A percentile compares a stretch with the other conserved stretches of the same genome.
Evolutionary conservation across 176 grass and related monocot species (phyloP).

Genomic region (Musa beccarii): DNA sequence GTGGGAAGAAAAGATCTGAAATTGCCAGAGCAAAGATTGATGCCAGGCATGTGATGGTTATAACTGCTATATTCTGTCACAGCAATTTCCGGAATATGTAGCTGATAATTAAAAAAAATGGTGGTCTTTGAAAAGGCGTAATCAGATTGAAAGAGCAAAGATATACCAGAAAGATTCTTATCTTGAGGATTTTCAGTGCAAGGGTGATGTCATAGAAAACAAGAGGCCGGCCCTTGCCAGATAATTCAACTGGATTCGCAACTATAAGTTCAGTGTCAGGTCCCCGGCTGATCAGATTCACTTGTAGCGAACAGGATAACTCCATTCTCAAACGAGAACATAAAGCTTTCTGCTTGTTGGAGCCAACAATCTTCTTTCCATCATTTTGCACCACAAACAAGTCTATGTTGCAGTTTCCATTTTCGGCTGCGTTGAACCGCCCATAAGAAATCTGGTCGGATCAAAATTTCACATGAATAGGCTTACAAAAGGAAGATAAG

Average conservation of each 20-base stretch:
- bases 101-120: background rate
- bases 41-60: no score
- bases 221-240: conserved; percentile 11
- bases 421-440: conserved; percentile 9
- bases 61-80: no score
- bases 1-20: no score
- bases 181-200: conserved; percentile 9
- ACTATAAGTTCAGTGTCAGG: conserved; percentile 9
- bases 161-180: conserved; percentile 9
- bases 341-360: conserved; percentile 17
- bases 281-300: conserved; percentile 2
- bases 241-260: conserved; percentile 19
- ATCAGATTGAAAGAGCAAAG: background rate
- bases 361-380: conserved; percentile 15
- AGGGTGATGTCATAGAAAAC: conserved; percentile 15
- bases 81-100: no score
- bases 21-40: no score
- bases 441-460: conserved; percentile 19
- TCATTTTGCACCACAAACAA: conserved; percentile 12
- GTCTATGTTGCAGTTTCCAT: conserved; percentile 11
- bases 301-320: background rate
- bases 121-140: background rate
- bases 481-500: background rate
- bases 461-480: background rate
- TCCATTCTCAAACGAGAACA: conserved; percentile 12